These are phyloP conservation scores for Yamadazyma diddensiae DNA, from an alignment of 1,139 yeast genomes.

Conservation along the genomic window DNA sequence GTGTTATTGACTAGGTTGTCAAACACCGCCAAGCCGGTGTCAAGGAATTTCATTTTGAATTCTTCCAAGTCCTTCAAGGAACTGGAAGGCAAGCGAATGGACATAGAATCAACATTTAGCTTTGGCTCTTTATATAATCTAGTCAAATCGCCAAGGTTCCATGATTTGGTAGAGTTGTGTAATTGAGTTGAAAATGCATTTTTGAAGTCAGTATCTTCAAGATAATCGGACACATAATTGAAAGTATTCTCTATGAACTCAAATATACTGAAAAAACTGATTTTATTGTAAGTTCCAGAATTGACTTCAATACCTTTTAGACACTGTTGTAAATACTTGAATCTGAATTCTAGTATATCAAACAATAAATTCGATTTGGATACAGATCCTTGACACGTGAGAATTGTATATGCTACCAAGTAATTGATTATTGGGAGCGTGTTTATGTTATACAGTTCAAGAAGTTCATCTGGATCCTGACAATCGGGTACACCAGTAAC, in stretches of 20 bases:
- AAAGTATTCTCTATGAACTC: slow-evolving; percentile 37
- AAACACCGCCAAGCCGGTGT: slow-evolving; percentile 8
- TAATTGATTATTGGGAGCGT: slow-evolving; percentile 34
- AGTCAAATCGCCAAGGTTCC: slow-evolving; percentile 23
- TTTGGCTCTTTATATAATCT: slow-evolving; percentile 35
- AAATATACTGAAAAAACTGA: slow-evolving; percentile 28
- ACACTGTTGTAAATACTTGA: slow-evolving; percentile 17
- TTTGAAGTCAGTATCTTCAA: slow-evolving; percentile 15
- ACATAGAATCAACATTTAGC: slow-evolving; percentile 13
- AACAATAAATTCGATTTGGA: slow-evolving; percentile 19
- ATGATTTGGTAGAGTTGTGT: slow-evolving; percentile 18
- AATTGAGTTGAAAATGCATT: slow-evolving; percentile 22
- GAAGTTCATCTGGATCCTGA: slow-evolving; percentile 1
- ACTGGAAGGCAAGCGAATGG: slow-evolving; percentile 6
- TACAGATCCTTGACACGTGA: slow-evolving; percentile 18
- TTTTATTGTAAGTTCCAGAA: slow-evolving; percentile 7
- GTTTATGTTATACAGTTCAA: slow-evolving; percentile 5
- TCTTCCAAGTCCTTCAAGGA: slow-evolving; percentile 12
- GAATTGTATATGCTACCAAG: slow-evolving; percentile 30
- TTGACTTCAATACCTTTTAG: slow-evolving; percentile 9
- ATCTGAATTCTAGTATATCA: slow-evolving; percentile 26
- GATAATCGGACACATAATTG: slow-evolving; percentile 24
- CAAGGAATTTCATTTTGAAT: slow-evolving; percentile 9
- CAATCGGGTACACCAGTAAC: too few species aligned
- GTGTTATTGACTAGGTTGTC: slow-evolving; percentile 1